phyloP scores from a whole-genome alignment of 257 asterid species.

The Solanum arcanum region DNA sequence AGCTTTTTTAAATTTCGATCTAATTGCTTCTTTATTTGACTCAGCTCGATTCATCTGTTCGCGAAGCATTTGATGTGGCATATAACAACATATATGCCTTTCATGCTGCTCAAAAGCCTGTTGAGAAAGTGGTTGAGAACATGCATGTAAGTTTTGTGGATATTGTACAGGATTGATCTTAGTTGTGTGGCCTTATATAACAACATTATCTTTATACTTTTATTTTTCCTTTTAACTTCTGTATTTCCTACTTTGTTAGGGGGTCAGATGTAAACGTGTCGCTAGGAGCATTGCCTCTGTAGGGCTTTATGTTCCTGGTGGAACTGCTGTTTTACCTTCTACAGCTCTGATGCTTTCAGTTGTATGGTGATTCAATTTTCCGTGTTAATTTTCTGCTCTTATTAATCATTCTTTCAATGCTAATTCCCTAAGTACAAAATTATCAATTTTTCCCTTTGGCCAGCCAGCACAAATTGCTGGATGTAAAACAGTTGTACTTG shows the following conservation, averaged over 20 bases:
- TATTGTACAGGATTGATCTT: background rate
- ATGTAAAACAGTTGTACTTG: slow-evolving; percentile 91
- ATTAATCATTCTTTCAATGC: background rate
- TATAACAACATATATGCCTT: slow-evolving; percentile 78
- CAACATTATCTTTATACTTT: background rate
- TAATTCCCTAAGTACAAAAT: background rate
- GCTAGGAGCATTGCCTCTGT: slow-evolving; percentile 82
- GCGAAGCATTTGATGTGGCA: slow-evolving; percentile 94
- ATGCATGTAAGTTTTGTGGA: slow-evolving; percentile 51
- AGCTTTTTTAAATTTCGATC: background rate
- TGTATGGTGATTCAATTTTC: slow-evolving; percentile 40
- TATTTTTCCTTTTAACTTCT: slow-evolving; percentile 4
- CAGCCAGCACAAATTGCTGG: slow-evolving; percentile 99
- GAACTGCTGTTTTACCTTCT: slow-evolving; percentile 98
- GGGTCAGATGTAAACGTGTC: slow-evolving; percentile 92
- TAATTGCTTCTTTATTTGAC: background rate
- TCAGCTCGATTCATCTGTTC: slow-evolving; percentile 77
- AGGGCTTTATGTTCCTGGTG: slow-evolving; percentile 99
- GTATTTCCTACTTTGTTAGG: slow-evolving; percentile 32
- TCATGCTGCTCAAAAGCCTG: slow-evolving; percentile 85
- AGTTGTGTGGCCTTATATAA: background rate
- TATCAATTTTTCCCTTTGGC: slow-evolving; percentile 13
- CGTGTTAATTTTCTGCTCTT: background rate
- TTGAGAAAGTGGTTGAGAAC: slow-evolving; percentile 70
- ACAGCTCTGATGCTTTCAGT: slow-evolving; percentile 98